Percentiles rank a stretch among this genome's conserved stretches.
Conservation (phyloP, 371 early-diverging fungal species). For the Mucor saturninus region DNA sequence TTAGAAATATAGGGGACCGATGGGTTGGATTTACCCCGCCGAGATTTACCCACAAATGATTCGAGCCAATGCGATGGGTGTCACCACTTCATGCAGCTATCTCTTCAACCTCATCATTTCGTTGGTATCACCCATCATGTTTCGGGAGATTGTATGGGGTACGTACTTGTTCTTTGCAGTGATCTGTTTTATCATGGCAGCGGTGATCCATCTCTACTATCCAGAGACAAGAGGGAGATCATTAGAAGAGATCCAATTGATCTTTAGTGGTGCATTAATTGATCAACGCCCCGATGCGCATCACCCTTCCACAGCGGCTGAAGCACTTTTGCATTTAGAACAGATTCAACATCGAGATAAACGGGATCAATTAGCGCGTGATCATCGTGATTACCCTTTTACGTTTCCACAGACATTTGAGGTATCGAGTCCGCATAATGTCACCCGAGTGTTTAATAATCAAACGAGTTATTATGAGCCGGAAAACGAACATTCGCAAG, state of each 20-base stretch:
- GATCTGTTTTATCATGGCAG: constrained; percentile 61
- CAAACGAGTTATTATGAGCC: background rate
- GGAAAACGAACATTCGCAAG: background rate
- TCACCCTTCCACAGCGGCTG: constrained; percentile 56
- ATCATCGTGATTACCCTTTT: constrained; percentile 2
- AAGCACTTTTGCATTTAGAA: constrained; percentile 38
- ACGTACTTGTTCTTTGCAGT: constrained; percentile 68
- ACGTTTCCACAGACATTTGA: constrained; percentile 6
- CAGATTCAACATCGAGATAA: constrained; percentile 28
- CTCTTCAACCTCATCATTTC: constrained; percentile 69
- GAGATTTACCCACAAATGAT: constrained; percentile 52
- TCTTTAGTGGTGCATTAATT: constrained; percentile 52
- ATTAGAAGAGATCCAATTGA: constrained; percentile 52
- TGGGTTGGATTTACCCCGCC: constrained; percentile 92
- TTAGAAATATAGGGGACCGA: constrained; percentile 65
- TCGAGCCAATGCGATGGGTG: constrained; percentile 80
- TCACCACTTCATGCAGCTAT: constrained; percentile 90
- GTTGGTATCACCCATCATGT: constrained; percentile 62
- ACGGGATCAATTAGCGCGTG: constrained; percentile 13
- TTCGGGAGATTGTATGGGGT: constrained; percentile 59
- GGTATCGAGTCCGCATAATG: constrained; percentile 23
- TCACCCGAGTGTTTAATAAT: constrained; percentile 10
- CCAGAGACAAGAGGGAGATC: constrained; percentile 76
- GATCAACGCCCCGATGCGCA: constrained; percentile 52
- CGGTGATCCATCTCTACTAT: constrained; percentile 66